A percentile compares a stretch with the other conserved stretches of the same genome.
Evolutionary conservation across 164 flowering plant genomes (phyloP).

Genomic region (Umbellularia californica): DNA sequence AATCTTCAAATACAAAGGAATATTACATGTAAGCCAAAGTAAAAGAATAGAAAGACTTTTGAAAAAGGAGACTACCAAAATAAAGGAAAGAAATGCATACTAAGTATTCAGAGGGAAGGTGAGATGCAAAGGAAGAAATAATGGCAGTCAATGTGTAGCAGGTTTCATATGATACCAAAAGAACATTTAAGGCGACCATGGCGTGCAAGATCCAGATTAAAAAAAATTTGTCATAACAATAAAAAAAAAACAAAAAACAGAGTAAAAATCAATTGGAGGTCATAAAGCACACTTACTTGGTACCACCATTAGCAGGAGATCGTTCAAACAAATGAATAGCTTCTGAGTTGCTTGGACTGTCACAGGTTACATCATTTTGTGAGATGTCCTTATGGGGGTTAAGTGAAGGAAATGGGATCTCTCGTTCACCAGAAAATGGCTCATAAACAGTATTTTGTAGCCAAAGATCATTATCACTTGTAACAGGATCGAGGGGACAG

Average conservation of each 20-base stretch:
- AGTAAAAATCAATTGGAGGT: not conserved
- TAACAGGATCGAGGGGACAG: slow-evolving; percentile 27
- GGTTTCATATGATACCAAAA: not conserved
- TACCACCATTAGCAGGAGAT: slow-evolving; percentile 53
- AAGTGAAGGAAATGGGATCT: slow-evolving; percentile 31
- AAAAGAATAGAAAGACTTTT: too few species aligned
- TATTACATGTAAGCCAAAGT: too few species aligned
- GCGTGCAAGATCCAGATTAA: too few species aligned
- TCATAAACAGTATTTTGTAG: slow-evolving; percentile 40
- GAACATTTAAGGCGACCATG: not conserved
- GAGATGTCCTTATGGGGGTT: slow-evolving; percentile 34
- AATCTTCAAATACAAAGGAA: too few species aligned
- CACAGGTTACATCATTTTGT: slow-evolving; percentile 42
- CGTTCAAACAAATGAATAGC: slow-evolving; percentile 34
- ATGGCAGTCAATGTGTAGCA: not conserved
- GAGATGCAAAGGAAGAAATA: not conserved
- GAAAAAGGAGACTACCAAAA: too few species aligned
- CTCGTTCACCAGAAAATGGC: slow-evolving; percentile 34
- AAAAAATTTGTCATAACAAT: too few species aligned
- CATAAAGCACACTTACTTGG: slow-evolving; percentile 64
- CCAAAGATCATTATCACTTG: slow-evolving; percentile 56
- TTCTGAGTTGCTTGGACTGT: slow-evolving; percentile 46
- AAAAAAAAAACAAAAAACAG: not conserved
- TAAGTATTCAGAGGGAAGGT: too few species aligned
- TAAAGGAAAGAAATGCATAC: too few species aligned